These are phyloP conservation scores for Geranomyces variabilis DNA, from an alignment of 192 early-diverging fungal genomes.

Conservation along the genomic window DNA sequence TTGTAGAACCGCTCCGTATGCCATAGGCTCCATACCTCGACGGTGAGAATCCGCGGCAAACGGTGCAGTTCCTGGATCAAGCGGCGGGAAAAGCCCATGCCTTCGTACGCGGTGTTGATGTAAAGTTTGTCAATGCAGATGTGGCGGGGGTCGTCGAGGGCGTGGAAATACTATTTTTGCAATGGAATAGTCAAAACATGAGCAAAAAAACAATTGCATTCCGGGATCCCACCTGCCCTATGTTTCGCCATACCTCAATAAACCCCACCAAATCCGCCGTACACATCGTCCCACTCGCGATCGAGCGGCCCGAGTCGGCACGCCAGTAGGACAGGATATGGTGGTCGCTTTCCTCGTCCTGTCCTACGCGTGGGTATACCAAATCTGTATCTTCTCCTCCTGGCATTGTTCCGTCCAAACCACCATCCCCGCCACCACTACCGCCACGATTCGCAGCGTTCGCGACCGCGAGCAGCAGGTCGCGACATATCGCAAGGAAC, in stretches of 20 bases:
- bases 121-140: constrained; percentile 42
- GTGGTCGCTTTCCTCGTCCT: constrained; percentile 18
- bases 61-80: constrained; percentile 39
- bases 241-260: constrained; percentile 25
- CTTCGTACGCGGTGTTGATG: constrained; percentile 31
- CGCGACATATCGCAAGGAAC: constrained; percentile 15
- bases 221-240: too few relatives aligned
- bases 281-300: constrained; percentile 7
- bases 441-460: too few relatives aligned
- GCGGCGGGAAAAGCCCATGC: constrained; percentile 35
- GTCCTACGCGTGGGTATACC: constrained; percentile 15
- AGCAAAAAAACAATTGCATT: constrained; percentile 4
- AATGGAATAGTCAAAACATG: not conserved
- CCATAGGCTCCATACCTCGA: constrained; percentile 47
- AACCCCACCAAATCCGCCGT: constrained; percentile 26
- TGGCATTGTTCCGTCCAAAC: not conserved
- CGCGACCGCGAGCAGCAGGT: constrained; percentile 8
- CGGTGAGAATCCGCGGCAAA: constrained; percentile 15
- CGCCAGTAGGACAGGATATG: constrained; percentile 24
- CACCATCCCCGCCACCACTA: not conserved
- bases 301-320: constrained; percentile 4
- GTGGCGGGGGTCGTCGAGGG: constrained; percentile 4
- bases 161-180: constrained; percentile 32
- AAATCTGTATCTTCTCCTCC: not conserved
- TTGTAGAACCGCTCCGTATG: constrained; percentile 44